Conservation (phyloP, 2,329 filamentous ascomycete genomes). For the Aspergillus novoparasiticus region DNA sequence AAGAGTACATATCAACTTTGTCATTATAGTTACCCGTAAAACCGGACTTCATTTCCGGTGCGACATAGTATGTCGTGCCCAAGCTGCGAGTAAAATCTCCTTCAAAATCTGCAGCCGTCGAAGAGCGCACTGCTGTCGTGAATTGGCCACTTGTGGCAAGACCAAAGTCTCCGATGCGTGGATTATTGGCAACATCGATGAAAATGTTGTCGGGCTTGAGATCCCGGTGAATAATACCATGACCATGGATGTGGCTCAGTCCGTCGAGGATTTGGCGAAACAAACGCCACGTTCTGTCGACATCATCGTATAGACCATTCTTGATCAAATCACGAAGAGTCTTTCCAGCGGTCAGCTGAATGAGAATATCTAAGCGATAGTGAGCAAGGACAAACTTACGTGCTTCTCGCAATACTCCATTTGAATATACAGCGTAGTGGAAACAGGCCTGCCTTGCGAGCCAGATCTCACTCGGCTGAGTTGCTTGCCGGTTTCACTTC, state of each 20-base stretch:
- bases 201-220: constrained; percentile 98
- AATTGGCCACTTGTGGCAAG: constrained; percentile 83
- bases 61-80: constrained; percentile 86
- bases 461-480: constrained; percentile 48
- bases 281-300: constrained; percentile 81
- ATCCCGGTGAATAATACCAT: constrained; percentile 93
- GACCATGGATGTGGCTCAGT: constrained; percentile 81
- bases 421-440: constrained; percentile 88
- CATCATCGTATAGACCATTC: constrained; percentile 71
- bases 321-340: constrained; percentile 87
- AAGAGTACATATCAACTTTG: constrained; percentile 97
- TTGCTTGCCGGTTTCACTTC: constrained; percentile 35
- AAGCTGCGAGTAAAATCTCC: constrained; percentile 57
- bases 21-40: constrained; percentile 79
- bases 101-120: constrained; percentile 38
- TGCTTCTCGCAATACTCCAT: constrained; percentile 98
- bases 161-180: constrained; percentile 96
- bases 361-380: not conserved
- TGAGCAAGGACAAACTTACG: constrained; percentile 48
- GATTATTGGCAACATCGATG: constrained; percentile 85
- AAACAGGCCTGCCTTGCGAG: constrained; percentile 57
- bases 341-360: constrained; percentile 37
- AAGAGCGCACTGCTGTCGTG: constrained; percentile 42
- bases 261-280: constrained; percentile 92
- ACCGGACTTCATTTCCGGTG: constrained; percentile 81